phyloP scores from a whole-genome alignment of 768 basidiomycete species.

The Leccinum aurantiacum region DNA sequence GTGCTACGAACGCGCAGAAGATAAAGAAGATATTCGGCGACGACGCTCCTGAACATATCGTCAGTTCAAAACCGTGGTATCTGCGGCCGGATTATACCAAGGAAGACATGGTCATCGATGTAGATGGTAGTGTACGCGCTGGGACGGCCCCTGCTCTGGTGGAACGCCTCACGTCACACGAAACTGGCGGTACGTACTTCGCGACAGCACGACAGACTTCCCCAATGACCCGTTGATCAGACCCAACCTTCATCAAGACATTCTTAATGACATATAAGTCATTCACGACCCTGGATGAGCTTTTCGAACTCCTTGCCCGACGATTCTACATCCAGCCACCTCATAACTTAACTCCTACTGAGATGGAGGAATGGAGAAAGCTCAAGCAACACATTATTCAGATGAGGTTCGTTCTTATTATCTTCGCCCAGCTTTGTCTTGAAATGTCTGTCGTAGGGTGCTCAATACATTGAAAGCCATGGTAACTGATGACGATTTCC shows the following conservation, averaged over 20 bases:
- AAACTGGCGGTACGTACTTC: constrained; percentile 67
- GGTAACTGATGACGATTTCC: constrained; percentile 77
- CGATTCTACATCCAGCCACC: constrained; percentile 83
- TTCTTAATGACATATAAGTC: constrained; percentile 97
- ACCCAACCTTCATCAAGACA: constrained; percentile 78
- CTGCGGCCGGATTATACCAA: constrained; percentile 77
- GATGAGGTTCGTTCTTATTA: constrained; percentile 60
- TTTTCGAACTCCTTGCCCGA: constrained; percentile 77
- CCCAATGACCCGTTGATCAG: constrained; percentile 35
- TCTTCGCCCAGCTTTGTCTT: constrained; percentile 2
- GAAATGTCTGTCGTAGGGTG: constrained; percentile 45
- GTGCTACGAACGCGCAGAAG: constrained; percentile 47
- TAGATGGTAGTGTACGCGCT: constrained; percentile 80
- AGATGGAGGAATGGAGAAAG: constrained; percentile 77
- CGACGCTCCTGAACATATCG: constrained; percentile 47
- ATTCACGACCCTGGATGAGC: constrained; percentile 79
- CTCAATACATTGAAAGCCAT: constrained; percentile 90
- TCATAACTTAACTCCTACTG: constrained; percentile 53
- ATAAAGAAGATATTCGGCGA: constrained; percentile 29
- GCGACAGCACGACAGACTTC: neutral
- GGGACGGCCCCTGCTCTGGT: constrained; percentile 86
- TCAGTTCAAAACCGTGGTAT: constrained; percentile 73
- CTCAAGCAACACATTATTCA: constrained; percentile 87
- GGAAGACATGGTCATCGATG: constrained; percentile 80
- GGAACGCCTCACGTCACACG: constrained; percentile 89